phyloP scores from a whole-genome alignment of 306 rosid genomes.

The Begonia peltatifolia region DNA sequence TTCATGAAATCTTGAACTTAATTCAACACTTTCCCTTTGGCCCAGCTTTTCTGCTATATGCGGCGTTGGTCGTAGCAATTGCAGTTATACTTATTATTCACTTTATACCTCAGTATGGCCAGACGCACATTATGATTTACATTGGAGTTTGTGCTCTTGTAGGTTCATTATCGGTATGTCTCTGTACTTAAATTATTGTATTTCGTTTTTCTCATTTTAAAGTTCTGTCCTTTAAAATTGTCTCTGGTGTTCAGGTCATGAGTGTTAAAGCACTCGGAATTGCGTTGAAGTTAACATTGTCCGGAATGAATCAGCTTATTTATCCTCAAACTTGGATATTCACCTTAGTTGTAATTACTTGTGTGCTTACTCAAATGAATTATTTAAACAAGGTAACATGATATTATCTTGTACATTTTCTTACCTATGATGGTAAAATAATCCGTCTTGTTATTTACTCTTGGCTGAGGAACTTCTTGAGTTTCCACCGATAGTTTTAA shows the following conservation, averaged over 20 bases:
- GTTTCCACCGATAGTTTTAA: too few species aligned
- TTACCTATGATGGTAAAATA: background rate
- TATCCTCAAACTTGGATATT: conserved; percentile 95
- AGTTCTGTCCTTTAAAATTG: background rate
- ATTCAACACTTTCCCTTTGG: conserved; percentile 10
- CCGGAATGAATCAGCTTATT: conserved; percentile 88
- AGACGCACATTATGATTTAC: conserved; percentile 96
- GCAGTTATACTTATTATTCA: conserved; percentile 71
- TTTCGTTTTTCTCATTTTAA: background rate
- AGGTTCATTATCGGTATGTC: conserved; percentile 91
- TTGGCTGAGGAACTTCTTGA: too few species aligned
- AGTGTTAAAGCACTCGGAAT: conserved; percentile 98
- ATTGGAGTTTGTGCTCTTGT: conserved; percentile 96
- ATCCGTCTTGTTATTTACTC: too few species aligned
- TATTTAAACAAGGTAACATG: conserved; percentile 77
- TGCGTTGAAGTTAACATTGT: conserved; percentile 84
- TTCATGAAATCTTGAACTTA: too few species aligned
- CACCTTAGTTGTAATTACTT: conserved; percentile 57
- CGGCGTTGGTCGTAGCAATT: conserved; percentile 56
- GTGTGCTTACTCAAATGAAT: conserved; percentile 98
- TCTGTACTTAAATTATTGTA: conserved; percentile 5
- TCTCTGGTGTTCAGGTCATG: conserved; percentile 53
- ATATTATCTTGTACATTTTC: background rate
- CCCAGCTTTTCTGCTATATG: conserved; percentile 83
- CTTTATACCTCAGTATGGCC: conserved; percentile 81